These are phyloP conservation scores for Lasiosphaeris hirsuta DNA, from an alignment of 495 filamentous ascomycete genomes.

Conservation along the genomic window DNA sequence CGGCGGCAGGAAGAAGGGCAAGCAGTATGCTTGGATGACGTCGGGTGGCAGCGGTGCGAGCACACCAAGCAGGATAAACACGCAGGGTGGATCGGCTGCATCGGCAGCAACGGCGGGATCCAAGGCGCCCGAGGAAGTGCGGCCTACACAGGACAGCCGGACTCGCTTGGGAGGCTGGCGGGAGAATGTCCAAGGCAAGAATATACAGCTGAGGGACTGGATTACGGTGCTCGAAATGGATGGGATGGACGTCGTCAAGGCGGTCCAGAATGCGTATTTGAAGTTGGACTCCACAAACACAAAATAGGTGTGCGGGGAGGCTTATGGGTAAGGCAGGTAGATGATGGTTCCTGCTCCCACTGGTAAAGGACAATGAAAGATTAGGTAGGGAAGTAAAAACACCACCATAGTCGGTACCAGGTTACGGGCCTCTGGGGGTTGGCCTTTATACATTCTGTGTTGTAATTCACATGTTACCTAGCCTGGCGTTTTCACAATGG, in stretches of 20 bases:
- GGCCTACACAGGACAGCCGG: slow-evolving; percentile 36
- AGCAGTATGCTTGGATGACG: slow-evolving; percentile 60
- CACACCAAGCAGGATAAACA: slow-evolving; percentile 36
- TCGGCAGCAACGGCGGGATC: slow-evolving; percentile 12
- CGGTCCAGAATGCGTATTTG: slow-evolving; percentile 52
- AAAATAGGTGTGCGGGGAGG: slow-evolving; percentile 1
- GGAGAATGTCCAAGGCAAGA: slow-evolving; percentile 59
- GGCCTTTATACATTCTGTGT: slow-evolving; percentile 1
- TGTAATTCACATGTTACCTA: slow-evolving; percentile 10
- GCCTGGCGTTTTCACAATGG: slow-evolving; percentile 20
- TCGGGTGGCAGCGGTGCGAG: slow-evolving; percentile 44
- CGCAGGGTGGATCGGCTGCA: slow-evolving; percentile 23
- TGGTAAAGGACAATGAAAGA: neutral
- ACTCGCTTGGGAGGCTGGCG: slow-evolving; percentile 56
- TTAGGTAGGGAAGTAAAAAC: neutral
- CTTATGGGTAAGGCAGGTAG: neutral
- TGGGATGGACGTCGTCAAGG: slow-evolving; percentile 49
- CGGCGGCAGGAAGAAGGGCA: slow-evolving; percentile 54
- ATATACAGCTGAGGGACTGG: slow-evolving; percentile 70
- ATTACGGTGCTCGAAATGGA: slow-evolving; percentile 60
- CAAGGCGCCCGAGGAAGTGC: slow-evolving; percentile 25
- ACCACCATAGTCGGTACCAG: neutral
- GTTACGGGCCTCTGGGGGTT: neutral
- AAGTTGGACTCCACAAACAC: slow-evolving; percentile 41
- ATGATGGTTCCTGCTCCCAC: neutral